Percentiles rank a stretch among this genome's conserved stretches.
phyloP scores from a whole-genome alignment of 495 filamentous ascomycete genomes.

The Cercophora newfieldiana region DNA sequence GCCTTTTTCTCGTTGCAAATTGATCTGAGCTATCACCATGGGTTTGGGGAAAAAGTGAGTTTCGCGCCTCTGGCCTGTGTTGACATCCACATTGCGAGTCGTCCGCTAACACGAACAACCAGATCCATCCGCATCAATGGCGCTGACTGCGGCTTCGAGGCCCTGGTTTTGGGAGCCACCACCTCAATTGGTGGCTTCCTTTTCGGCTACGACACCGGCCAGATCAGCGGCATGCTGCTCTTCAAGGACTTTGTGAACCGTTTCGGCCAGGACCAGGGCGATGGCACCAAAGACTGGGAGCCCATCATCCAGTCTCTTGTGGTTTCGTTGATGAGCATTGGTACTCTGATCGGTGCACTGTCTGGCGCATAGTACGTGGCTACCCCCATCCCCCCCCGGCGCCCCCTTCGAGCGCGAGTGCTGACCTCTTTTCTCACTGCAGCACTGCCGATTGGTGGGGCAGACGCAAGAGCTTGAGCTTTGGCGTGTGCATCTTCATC shows the following conservation, averaged over 20 bases:
- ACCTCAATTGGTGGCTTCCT: slow-evolving; percentile 72
- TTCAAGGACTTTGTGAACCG: slow-evolving; percentile 54
- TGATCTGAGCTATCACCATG: not conserved
- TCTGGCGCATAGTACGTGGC: slow-evolving; percentile 33
- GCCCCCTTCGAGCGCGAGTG: not conserved
- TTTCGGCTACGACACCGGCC: slow-evolving; percentile 70
- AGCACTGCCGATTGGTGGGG: slow-evolving; percentile 41
- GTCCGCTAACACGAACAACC: not conserved
- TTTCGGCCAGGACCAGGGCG: slow-evolving; percentile 39
- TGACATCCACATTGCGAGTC: not conserved
- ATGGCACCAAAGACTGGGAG: slow-evolving; percentile 32
- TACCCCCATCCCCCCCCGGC: no score
- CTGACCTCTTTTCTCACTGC: not conserved
- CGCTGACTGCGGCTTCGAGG: slow-evolving; percentile 36
- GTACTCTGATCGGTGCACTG: slow-evolving; percentile 42
- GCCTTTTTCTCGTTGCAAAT: not conserved
- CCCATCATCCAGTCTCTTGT: slow-evolving; percentile 43
- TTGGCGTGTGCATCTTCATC: slow-evolving; percentile 40
- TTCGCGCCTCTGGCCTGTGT: not conserved
- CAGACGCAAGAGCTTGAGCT: slow-evolving; percentile 38
- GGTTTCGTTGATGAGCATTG: slow-evolving; percentile 50
- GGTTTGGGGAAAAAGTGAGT: slow-evolving; percentile 1
- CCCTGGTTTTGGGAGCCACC: slow-evolving; percentile 38
- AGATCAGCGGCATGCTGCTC: slow-evolving; percentile 61
- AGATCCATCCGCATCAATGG: slow-evolving; percentile 39